phyloP scores from a whole-genome alignment of 2,329 filamentous ascomycete species.

The Leptographium procerum region DNA sequence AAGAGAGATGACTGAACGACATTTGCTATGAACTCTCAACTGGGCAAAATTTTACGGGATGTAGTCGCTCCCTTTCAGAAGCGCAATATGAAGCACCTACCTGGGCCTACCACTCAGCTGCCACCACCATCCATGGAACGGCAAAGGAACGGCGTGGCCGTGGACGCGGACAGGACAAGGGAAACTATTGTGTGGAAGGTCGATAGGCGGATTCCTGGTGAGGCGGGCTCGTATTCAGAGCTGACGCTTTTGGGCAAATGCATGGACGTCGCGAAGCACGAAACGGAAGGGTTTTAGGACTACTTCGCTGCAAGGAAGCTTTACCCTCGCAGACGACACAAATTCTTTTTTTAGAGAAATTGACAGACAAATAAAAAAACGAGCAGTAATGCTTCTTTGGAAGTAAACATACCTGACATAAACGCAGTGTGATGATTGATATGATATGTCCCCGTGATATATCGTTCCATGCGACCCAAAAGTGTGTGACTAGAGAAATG shows the following conservation, averaged over 20 bases:
- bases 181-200: background rate
- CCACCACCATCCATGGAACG: background rate
- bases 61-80: background rate
- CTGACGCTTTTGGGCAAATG: slow-evolving; percentile 1
- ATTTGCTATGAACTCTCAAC: background rate
- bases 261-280: background rate
- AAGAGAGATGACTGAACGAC: background rate
- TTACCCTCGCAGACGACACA: slow-evolving; percentile 1
- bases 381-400: slow-evolving; percentile 2
- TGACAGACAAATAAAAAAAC: slow-evolving; percentile 2
- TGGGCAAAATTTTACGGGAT: background rate
- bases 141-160: background rate
- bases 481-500: no score
- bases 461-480: no score
- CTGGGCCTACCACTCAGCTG: background rate
- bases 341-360: background rate
- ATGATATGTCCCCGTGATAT: no score
- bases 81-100: background rate
- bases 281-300: background rate
- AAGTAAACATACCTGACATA: no score
- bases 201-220: background rate
- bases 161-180: background rate
- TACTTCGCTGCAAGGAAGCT: slow-evolving; percentile 3
- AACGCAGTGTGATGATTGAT: no score
- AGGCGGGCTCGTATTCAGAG: background rate